These are phyloP conservation scores for Eucalyptus curtisii DNA, from an alignment of 345 rosid species.

Conservation along the genomic window DNA sequence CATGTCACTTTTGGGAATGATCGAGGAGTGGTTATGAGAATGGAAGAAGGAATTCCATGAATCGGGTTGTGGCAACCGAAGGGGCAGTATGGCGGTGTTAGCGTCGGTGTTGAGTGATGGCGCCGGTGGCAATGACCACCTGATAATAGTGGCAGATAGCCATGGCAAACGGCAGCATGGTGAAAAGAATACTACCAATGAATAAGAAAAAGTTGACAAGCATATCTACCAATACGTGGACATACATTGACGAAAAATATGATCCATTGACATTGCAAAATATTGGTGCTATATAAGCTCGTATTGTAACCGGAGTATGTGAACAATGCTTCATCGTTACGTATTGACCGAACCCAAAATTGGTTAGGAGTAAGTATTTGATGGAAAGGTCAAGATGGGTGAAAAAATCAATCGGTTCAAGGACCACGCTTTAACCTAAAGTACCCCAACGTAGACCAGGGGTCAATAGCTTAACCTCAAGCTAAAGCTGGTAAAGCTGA, in stretches of 20 bases:
- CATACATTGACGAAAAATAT: background rate
- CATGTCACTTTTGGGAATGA: background rate
- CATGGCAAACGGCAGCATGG: background rate
- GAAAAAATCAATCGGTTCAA: background rate
- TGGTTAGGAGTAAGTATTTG: background rate
- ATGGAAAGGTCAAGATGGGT: background rate
- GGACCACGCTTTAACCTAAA: background rate
- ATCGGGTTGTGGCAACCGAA: background rate
- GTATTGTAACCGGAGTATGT: background rate
- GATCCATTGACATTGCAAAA: too few species aligned
- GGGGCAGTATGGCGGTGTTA: background rate
- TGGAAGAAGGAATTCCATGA: background rate
- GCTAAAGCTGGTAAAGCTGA: background rate
- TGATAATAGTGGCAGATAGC: background rate
- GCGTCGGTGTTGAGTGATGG: background rate
- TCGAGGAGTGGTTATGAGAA: background rate
- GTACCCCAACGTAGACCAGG: background rate
- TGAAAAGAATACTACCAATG: background rate
- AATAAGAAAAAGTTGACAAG: background rate
- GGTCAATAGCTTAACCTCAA: background rate
- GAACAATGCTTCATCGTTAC: background rate
- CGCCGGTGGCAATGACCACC: background rate
- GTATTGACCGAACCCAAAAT: background rate
- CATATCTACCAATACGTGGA: background rate
- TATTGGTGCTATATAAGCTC: background rate